Percentiles rank a stretch among this genome's conserved stretches.
Conservation (phyloP, 805 yeast genomes). For the Saccharomycopsis babjevae region DNA sequence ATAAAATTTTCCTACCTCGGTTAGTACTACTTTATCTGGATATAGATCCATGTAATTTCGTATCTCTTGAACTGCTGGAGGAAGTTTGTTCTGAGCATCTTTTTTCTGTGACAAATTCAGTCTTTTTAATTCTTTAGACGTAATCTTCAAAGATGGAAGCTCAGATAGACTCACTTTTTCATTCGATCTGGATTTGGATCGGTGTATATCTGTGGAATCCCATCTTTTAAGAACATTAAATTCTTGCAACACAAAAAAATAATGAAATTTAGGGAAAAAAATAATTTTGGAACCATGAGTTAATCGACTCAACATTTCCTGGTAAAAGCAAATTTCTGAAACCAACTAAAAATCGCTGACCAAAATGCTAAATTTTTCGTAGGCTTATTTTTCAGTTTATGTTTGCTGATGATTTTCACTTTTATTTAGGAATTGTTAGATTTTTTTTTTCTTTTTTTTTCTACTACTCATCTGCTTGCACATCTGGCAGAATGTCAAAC, state of each 20-base stretch:
- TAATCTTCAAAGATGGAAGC: background rate
- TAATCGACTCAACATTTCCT: background rate
- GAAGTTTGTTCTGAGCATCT: background rate
- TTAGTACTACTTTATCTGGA: conserved; percentile 48
- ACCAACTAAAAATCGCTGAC: background rate
- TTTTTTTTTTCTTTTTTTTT: too few relatives aligned
- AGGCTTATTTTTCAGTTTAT: too few relatives aligned
- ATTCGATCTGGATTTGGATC: background rate
- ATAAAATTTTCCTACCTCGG: conserved; percentile 82
- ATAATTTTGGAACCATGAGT: background rate
- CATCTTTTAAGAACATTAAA: background rate
- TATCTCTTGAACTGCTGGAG: conserved; percentile 19
- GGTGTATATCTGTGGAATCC: background rate
- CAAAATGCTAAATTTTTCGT: too few relatives aligned
- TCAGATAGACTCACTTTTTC: background rate
- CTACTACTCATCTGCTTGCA: too few relatives aligned
- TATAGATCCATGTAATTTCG: conserved; percentile 34
- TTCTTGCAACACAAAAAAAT: background rate
- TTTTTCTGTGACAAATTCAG: background rate
- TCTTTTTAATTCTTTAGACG: background rate
- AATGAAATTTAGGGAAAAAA: background rate
- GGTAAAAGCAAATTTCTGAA: background rate
- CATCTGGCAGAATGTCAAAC: too few relatives aligned
- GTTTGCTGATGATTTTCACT: too few relatives aligned
- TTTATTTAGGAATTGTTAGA: too few relatives aligned